A percentile compares a stretch with the other conserved stretches of the same genome.
Conservation (phyloP, 345 rosid species). For the Pugionium dolabratum region DNA sequence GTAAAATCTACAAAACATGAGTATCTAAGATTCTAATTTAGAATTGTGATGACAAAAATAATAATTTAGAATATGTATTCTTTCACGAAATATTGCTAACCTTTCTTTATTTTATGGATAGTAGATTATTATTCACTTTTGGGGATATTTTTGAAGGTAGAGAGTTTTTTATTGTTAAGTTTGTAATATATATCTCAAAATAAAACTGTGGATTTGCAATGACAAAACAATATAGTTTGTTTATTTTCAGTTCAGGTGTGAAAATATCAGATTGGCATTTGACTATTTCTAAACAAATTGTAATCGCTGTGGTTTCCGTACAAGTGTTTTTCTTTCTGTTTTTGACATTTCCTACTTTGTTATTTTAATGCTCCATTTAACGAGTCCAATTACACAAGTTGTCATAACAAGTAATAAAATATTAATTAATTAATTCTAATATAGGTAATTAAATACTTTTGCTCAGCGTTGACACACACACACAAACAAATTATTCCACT, state of each 20-base stretch:
- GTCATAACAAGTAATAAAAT: background rate
- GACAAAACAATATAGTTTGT: background rate
- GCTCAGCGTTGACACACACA: conserved; percentile 6
- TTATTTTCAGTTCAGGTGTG: conserved; percentile 20
- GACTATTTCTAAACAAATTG: conserved; percentile 11
- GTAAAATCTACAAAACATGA: no score
- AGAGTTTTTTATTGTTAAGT: background rate
- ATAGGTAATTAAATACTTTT: background rate
- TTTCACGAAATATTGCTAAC: no score
- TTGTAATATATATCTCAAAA: background rate
- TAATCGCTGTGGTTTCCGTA: conserved; percentile 11
- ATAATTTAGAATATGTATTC: no score
- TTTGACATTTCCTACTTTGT: conserved; percentile 17
- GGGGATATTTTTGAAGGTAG: no score
- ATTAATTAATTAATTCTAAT: background rate
- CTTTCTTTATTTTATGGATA: no score
- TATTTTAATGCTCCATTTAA: conserved; percentile 5
- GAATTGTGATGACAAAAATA: no score
- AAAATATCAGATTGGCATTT: conserved; percentile 10
- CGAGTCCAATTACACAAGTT: no score
- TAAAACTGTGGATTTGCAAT: background rate
- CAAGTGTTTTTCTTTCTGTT: background rate
- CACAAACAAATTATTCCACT: background rate
- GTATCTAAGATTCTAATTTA: no score
- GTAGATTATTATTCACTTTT: no score